phyloP scores from a whole-genome alignment of 2,329 filamentous ascomycete genomes.

The Dothistroma septosporum region DNA sequence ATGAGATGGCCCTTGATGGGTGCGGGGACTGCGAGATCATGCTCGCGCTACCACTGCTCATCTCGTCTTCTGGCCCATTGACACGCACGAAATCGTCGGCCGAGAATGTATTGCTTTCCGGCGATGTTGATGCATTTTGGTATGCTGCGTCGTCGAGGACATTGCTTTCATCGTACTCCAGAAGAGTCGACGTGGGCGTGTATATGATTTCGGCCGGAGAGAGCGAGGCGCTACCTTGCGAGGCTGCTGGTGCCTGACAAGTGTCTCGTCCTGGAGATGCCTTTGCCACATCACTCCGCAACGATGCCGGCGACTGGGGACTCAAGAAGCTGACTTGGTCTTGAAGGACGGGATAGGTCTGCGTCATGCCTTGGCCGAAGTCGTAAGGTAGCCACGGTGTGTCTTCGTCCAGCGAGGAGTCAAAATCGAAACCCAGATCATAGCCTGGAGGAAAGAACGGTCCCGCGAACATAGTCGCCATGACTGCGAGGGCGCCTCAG shows the following conservation, averaged over 20 bases:
- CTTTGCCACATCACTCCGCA: conserved; percentile 1
- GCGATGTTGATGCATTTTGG: conserved; percentile 18
- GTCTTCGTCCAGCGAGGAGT: neutral
- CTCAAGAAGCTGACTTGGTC: neutral
- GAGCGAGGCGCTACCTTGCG: conserved; percentile 19
- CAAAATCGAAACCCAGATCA: conserved; percentile 3
- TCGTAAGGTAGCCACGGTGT: conserved; percentile 2
- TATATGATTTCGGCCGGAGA: conserved; percentile 23
- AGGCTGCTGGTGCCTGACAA: conserved; percentile 2
- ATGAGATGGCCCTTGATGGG: conserved; percentile 7
- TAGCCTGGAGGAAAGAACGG: neutral
- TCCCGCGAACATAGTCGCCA: conserved; percentile 3
- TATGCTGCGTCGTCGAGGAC: conserved; percentile 17
- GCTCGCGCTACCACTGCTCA: conserved; percentile 5
- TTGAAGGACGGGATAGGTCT: neutral
- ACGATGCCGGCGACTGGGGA: neutral
- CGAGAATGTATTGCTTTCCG: conserved; percentile 14
- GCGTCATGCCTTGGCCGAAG: conserved; percentile 4
- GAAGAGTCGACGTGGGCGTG: conserved; percentile 24
- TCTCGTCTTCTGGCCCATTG: conserved; percentile 6
- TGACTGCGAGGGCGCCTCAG: neutral
- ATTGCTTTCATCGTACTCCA: conserved; percentile 14
- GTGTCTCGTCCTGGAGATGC: conserved; percentile 16
- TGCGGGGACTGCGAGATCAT: conserved; percentile 15
- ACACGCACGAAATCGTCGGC: conserved; percentile 24